Percentiles rank a stretch among this genome's conserved stretches.
These are phyloP conservation scores for Cyathus striatus DNA, from an alignment of 768 basidiomycete genomes.

Conservation along the genomic window DNA sequence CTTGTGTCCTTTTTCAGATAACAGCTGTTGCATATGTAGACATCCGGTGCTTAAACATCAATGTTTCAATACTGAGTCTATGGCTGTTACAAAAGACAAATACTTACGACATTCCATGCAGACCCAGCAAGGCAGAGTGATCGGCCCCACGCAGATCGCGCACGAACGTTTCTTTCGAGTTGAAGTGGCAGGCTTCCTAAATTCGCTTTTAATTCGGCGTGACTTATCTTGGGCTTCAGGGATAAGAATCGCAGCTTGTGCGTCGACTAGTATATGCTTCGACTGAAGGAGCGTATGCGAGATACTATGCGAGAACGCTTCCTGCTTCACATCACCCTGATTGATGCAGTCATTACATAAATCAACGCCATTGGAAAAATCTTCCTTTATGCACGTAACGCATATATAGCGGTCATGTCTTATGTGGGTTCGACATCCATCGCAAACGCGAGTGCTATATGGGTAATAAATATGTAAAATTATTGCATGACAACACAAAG, in stretches of 20 bases:
- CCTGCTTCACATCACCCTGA: slow-evolving; percentile 17
- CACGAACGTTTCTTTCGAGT: slow-evolving; percentile 7
- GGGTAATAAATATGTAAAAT: neutral
- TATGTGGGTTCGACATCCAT: slow-evolving; percentile 24
- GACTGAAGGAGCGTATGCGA: slow-evolving; percentile 26
- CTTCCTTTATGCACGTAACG: slow-evolving; percentile 26
- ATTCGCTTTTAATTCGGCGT: slow-evolving; percentile 18
- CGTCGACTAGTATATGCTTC: slow-evolving; percentile 25
- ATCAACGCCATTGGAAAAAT: slow-evolving; percentile 27
- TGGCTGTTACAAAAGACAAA: too few species aligned
- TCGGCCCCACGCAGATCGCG: slow-evolving; percentile 13
- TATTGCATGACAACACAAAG: neutral
- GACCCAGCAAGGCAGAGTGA: slow-evolving; percentile 18
- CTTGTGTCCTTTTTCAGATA: too few species aligned
- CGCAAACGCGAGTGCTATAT: slow-evolving; percentile 19
- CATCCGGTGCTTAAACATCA: too few species aligned
- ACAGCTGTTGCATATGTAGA: too few species aligned
- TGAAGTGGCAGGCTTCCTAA: slow-evolving; percentile 3
- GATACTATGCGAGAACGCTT: slow-evolving; percentile 22
- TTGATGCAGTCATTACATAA: slow-evolving; percentile 25
- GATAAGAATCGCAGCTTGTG: slow-evolving; percentile 18
- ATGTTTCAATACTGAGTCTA: too few species aligned
- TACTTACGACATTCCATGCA: slow-evolving; percentile 17
- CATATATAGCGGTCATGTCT: slow-evolving; percentile 25
- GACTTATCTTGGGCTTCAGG: slow-evolving; percentile 17